A percentile compares a stretch with the other conserved stretches of the same genome.
These are phyloP conservation scores for Breynia disticha DNA, from an alignment of 441 rosid genomes.

Conservation along the genomic window DNA sequence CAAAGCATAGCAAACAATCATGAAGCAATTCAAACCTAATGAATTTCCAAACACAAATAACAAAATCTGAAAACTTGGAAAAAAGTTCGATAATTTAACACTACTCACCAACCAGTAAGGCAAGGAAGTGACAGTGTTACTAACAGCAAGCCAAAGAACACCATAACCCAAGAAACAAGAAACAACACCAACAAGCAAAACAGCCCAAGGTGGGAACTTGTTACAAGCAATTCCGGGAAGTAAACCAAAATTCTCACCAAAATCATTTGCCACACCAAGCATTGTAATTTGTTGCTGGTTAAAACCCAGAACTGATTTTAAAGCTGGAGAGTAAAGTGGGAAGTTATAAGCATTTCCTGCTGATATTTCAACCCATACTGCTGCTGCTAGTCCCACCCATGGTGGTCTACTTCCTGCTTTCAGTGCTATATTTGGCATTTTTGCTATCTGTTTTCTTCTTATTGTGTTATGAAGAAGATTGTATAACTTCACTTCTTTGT, in stretches of 20 bases:
- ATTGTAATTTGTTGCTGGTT: slow-evolving; percentile 78
- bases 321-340: slow-evolving; percentile 72
- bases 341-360: slow-evolving; percentile 71
- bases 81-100: not conserved
- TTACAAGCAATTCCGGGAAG: slow-evolving; percentile 81
- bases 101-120: slow-evolving; percentile 77
- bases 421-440: slow-evolving; percentile 48
- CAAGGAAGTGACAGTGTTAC: slow-evolving; percentile 41
- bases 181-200: slow-evolving; percentile 54
- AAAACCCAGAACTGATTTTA: slow-evolving; percentile 73
- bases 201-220: slow-evolving; percentile 83
- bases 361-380: slow-evolving; percentile 72
- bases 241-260: slow-evolving; percentile 81
- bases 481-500: no score
- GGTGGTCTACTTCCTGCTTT: slow-evolving; percentile 91
- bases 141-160: slow-evolving; percentile 77
- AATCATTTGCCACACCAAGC: slow-evolving; percentile 85
- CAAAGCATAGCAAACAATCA: not conserved
- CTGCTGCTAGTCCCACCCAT: slow-evolving; percentile 93
- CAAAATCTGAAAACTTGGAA: no score
- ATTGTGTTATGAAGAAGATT: no score
- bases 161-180: slow-evolving; percentile 83
- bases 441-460: not conserved
- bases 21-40: no score
- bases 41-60: no score